phyloP scores from a whole-genome alignment of 306 rosid genomes.

The Pyrus bretschneideri region DNA sequence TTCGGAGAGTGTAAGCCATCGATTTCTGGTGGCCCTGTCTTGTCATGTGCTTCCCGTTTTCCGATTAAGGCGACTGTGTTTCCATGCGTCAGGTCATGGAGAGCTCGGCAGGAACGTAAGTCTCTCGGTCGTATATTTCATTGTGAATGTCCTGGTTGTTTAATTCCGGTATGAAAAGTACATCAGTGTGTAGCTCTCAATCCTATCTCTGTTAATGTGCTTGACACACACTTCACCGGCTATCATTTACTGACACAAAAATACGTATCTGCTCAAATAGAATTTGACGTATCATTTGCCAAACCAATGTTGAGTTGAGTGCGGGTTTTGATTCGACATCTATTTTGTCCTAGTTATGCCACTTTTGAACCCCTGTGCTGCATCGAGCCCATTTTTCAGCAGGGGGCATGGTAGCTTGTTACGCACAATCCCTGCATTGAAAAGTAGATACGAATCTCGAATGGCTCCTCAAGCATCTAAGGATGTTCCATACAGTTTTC shows the following conservation, averaged over 20 bases:
- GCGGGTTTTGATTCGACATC: background rate
- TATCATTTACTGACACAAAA: background rate
- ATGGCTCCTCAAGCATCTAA: slow-evolving; percentile 57
- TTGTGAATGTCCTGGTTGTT: background rate
- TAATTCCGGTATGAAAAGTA: background rate
- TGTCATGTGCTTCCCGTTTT: slow-evolving; percentile 25
- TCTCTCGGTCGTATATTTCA: slow-evolving; percentile 28
- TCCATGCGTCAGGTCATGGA: slow-evolving; percentile 35
- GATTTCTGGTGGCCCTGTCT: slow-evolving; percentile 15
- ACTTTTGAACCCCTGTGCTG: slow-evolving; percentile 41
- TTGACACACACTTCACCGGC: background rate
- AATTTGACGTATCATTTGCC: background rate
- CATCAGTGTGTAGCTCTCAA: too few relatives aligned
- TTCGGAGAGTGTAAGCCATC: slow-evolving; percentile 20
- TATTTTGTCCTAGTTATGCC: slow-evolving; percentile 32
- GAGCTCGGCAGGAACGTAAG: slow-evolving; percentile 28
- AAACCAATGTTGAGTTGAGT: background rate
- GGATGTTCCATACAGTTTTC: slow-evolving; percentile 70
- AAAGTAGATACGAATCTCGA: slow-evolving; percentile 21
- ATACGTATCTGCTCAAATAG: background rate
- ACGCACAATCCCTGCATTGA: slow-evolving; percentile 44
- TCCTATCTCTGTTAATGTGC: background rate
- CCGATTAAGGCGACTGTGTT: slow-evolving; percentile 30
- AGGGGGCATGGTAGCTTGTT: slow-evolving; percentile 53
- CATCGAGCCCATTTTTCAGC: slow-evolving; percentile 41